Percentiles rank a stretch among this genome's conserved stretches.
phyloP scores from a whole-genome alignment of 2,329 filamentous ascomycete species.

The Cercospora citrullina region DNA sequence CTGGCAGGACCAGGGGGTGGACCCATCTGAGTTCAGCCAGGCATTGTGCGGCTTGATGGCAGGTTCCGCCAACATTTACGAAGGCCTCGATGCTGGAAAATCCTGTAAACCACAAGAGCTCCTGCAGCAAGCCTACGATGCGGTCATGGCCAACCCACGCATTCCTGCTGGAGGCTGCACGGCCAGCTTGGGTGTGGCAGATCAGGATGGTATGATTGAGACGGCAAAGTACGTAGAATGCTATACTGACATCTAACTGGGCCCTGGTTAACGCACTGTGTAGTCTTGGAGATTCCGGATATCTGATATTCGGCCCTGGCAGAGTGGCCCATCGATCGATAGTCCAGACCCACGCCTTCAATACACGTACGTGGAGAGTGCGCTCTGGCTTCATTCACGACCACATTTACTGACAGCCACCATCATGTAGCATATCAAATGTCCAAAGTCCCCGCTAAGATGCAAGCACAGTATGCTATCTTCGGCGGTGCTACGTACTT shows the following conservation, averaged over 20 bases:
- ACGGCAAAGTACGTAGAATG: conserved; percentile 67
- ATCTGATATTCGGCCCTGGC: conserved; percentile 80
- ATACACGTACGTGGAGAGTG: conserved; percentile 61
- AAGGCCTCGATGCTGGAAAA: conserved; percentile 30
- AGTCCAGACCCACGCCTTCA: conserved; percentile 94
- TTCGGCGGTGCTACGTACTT: conserved; percentile 73
- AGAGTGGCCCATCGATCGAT: conserved; percentile 80
- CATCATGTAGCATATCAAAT: conserved; percentile 68
- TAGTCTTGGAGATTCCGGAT: conserved; percentile 86
- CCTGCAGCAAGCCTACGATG: conserved; percentile 81
- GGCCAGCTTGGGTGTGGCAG: conserved; percentile 79
- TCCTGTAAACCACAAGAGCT: conserved; percentile 59
- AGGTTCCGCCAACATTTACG: conserved; percentile 46
- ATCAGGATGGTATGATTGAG: conserved; percentile 72
- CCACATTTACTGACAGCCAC: not conserved
- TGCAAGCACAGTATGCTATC: conserved; percentile 74
- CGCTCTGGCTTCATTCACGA: not conserved
- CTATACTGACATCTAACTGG: not conserved
- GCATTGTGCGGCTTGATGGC: conserved; percentile 94
- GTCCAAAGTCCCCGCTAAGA: conserved; percentile 77
- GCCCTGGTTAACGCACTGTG: conserved; percentile 6
- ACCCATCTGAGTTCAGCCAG: conserved; percentile 94
- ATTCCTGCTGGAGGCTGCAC: conserved; percentile 87
- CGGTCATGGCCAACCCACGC: conserved; percentile 69
- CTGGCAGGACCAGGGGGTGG: conserved; percentile 88